A percentile compares a stretch with the other conserved stretches of the same genome.
phyloP scores from a whole-genome alignment of 2,329 filamentous ascomycete species.

The Cercospora sp. region DNA sequence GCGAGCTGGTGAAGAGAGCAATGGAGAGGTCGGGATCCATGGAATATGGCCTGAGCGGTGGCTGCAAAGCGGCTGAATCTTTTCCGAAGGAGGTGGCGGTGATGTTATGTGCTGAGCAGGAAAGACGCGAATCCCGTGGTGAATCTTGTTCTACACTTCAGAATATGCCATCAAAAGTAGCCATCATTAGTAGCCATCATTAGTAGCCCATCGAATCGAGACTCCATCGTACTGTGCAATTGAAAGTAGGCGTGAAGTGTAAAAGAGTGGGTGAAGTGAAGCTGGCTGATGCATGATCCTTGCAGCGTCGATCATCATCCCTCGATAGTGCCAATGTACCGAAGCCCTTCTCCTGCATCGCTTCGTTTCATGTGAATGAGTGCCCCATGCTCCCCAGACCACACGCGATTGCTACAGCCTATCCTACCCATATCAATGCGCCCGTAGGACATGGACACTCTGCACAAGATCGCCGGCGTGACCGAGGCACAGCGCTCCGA shows the following conservation, averaged over 20 bases:
- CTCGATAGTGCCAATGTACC: not conserved
- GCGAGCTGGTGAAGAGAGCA: not conserved
- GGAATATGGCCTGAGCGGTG: not conserved
- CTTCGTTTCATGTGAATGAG: slow-evolving; percentile 1
- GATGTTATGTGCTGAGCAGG: not conserved
- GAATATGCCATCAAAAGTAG: not conserved
- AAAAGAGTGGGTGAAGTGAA: not conserved
- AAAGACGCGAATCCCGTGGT: not conserved
- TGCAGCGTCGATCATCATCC: slow-evolving; percentile 4
- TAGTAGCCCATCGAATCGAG: not conserved
- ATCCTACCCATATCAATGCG: slow-evolving; percentile 7
- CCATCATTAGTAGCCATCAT: too few species aligned
- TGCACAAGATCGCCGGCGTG: slow-evolving; percentile 39
- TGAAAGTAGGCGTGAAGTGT: not conserved
- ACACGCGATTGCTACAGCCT: slow-evolving; percentile 10
- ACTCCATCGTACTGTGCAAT: not conserved
- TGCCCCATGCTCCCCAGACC: not conserved
- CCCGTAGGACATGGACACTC: slow-evolving; percentile 35
- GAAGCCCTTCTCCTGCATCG: not conserved
- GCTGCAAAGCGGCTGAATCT: not conserved
- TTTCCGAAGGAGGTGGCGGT: not conserved
- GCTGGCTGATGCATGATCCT: not conserved
- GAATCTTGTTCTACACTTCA: not conserved
- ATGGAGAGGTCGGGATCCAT: not conserved
- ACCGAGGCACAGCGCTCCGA: slow-evolving; percentile 32